Evolutionary conservation across 345 rosid genomes (phyloP).

Genomic region (Syzygium grande): DNA sequence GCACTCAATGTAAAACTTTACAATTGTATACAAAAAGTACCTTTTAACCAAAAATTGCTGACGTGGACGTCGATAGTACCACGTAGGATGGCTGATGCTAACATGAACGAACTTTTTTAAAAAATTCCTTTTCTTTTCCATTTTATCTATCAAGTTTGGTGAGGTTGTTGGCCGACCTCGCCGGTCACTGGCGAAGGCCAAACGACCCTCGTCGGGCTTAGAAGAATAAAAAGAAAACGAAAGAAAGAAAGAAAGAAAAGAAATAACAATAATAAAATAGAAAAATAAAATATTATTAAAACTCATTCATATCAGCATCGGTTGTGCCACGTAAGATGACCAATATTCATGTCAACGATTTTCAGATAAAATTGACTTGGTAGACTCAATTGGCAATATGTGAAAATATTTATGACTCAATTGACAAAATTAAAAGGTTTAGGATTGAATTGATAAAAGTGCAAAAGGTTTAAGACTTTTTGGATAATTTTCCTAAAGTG

Average conservation of each 20-base stretch:
- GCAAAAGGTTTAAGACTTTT: not conserved
- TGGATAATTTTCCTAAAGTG: too few species aligned
- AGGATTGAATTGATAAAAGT: not conserved
- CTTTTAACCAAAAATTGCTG: fast-evolving
- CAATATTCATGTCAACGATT: not conserved
- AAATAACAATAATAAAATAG: too few species aligned
- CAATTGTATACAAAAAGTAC: too few species aligned
- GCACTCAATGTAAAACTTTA: too few species aligned
- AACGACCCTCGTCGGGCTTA: too few species aligned
- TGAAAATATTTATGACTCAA: too few species aligned
- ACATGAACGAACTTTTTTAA: not conserved
- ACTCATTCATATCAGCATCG: fast-evolving
- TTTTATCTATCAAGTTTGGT: not conserved
- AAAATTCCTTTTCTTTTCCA: not conserved
- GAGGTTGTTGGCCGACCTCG: not conserved
- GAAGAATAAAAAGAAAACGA: too few species aligned
- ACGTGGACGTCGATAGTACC: fast-evolving
- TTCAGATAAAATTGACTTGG: fast-evolving
- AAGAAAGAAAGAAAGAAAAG: not conserved
- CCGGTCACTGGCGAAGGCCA: fast-evolving
- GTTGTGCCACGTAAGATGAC: fast-evolving
- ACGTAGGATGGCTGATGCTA: fast-evolving
- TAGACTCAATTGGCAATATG: too few species aligned
- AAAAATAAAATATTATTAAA: too few species aligned
- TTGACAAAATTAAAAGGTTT: too few species aligned